phyloP scores from a whole-genome alignment of 139 green algal species.

The Chlorella vulgaris region DNA sequence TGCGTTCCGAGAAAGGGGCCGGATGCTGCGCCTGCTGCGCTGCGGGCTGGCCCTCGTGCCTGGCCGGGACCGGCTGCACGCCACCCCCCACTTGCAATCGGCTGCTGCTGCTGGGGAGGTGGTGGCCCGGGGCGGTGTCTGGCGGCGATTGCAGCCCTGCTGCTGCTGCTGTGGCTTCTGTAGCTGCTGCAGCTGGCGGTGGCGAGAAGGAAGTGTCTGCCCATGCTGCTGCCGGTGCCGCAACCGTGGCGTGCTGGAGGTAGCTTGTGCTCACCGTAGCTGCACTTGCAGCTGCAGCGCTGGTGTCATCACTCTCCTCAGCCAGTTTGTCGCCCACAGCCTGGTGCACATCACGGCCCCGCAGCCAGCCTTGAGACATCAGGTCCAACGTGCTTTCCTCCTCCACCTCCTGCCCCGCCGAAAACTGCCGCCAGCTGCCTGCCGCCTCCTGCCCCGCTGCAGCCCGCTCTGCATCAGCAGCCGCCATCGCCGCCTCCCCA shows the following conservation, averaged over 20 bases:
- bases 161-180: not conserved
- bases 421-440: not conserved
- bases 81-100: not conserved
- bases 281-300: not conserved
- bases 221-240: not conserved
- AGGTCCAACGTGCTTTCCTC: constrained; percentile 51
- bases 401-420: not conserved
- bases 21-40: not conserved
- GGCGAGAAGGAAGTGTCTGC: too few relatives aligned
- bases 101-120: not conserved
- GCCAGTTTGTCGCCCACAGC: not conserved
- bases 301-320: not conserved
- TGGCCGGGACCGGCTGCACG: not conserved
- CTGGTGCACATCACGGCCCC: constrained; percentile 23
- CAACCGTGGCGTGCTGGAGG: too few relatives aligned
- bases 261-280: too few relatives aligned
- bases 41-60: not conserved
- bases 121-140: not conserved
- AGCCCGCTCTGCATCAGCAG: not conserved
- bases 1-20: constrained; percentile 9
- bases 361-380: constrained; percentile 33
- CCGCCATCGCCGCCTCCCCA: constrained; percentile 7
- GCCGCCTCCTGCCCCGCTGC: not conserved
- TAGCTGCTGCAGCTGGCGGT: not conserved
- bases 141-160: not conserved